A percentile compares a stretch with the other conserved stretches of the same genome.
phyloP scores from a whole-genome alignment of 805 yeast species.

The Hanseniaspora singularis region DNA sequence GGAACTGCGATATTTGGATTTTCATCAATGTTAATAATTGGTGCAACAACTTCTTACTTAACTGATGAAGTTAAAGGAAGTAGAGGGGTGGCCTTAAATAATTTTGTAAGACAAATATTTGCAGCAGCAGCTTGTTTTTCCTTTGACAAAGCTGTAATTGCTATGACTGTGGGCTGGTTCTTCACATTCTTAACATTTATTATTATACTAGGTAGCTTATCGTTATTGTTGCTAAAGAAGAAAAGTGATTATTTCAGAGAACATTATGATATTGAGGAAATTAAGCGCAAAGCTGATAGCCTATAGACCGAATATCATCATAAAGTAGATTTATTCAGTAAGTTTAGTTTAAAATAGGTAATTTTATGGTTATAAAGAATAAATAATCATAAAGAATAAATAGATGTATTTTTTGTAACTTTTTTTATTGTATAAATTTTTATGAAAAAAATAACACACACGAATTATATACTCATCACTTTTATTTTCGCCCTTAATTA shows the following conservation, averaged over 20 bases:
- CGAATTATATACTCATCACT: no score
- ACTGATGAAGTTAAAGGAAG: conserved; percentile 77
- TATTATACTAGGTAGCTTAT: conserved; percentile 33
- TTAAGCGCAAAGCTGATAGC: conserved; percentile 35
- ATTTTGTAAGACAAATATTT: conserved; percentile 55
- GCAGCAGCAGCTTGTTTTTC: conserved; percentile 70
- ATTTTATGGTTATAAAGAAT: no score
- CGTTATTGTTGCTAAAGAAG: conserved; percentile 38
- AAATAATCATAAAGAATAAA: no score
- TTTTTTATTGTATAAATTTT: no score
- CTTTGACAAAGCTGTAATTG: conserved; percentile 55
- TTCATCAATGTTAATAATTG: conserved; percentile 73
- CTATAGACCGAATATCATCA: no score
- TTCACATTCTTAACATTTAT: conserved; percentile 56
- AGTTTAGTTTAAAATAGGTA: no score
- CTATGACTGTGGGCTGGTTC: conserved; percentile 61
- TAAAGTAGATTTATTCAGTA: no score
- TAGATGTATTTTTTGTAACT: no score
- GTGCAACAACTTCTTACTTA: conserved; percentile 66
- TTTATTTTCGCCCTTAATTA: no score
- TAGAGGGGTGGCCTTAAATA: conserved; percentile 76
- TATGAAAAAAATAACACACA: no score
- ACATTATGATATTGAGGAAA: conserved; percentile 43
- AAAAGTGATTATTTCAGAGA: conserved; percentile 55
- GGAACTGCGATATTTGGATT: conserved; percentile 77